Evolutionary conservation across 257 asterid genomes (phyloP), one percentile per base, ranked within the genome.

Genomic region (Jaltomata sinuosa): DNA sequence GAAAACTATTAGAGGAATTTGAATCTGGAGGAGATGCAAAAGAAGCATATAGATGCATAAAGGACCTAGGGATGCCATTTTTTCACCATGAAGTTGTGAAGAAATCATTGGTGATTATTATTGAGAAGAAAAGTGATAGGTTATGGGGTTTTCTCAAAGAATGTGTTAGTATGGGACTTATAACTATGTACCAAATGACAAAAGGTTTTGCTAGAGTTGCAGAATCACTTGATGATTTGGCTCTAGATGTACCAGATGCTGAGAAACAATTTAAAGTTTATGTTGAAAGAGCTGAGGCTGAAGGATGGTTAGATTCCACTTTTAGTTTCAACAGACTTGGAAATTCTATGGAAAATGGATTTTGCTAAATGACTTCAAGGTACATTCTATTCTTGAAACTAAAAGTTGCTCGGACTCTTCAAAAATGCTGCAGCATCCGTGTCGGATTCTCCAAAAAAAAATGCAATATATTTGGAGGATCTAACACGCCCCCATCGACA

Each of bases 21-120:
- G 97, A 86, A 68, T 91, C 94, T 0, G 99, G 98, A 2, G 99
- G 99, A 12, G 99, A 92, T 76, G 89, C 87, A 1, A 86, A 93
- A 22, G 99, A 96, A 88, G 98, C 99, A 1, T 93, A 95, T 67
- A 83, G 94, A 3, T 96, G 99, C 92, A 93, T 96, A 84, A 96
- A 93, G 89, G 99, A 96, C 62, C 79, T 96, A 18, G 94, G 98
- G 12, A 96, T 96, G 98, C 97, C 99, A 21, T 96, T 96, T 68
- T 96, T 96, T 34, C 99, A 96, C 76, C 99, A 96, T 69, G 98
- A 96, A 78, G 99, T 94, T 2, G 97, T 96, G 84, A 96, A 96
- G 87, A 96, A 92, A 81, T 86, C 91, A 5, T 19, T 96, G 81
- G 95, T 94, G 77, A 86, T 84, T 2, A 87, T 94, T 7, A 96